These are phyloP conservation scores for Planoprotostelium fungivorum DNA, from an alignment of 78 protist genomes.

Conservation along the genomic window DNA sequence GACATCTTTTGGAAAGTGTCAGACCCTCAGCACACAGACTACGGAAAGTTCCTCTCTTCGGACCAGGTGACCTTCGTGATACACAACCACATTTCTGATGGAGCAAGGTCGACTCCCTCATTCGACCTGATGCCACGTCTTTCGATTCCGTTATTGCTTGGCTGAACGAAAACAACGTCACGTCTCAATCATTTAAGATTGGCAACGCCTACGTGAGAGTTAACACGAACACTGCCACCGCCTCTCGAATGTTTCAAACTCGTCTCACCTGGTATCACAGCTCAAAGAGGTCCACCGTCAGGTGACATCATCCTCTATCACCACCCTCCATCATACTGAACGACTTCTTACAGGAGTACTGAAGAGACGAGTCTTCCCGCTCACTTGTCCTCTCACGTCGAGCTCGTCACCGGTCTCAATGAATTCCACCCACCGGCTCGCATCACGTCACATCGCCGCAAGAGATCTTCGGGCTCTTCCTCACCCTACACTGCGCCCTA, in stretches of 20 bases:
- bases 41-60: slow-evolving; percentile 55
- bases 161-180: slow-evolving; percentile 5
- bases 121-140: too few relatives aligned
- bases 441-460: too few relatives aligned
- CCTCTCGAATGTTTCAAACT: slow-evolving; percentile 17
- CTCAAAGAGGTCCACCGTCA: too few relatives aligned
- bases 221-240: slow-evolving; percentile 9
- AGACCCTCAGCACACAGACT: slow-evolving; percentile 35
- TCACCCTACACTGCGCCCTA: too few relatives aligned
- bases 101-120: slow-evolving; percentile 10
- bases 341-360: too few relatives aligned
- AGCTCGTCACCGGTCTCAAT: slow-evolving; percentile 40
- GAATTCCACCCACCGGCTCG: too few relatives aligned
- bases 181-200: not conserved
- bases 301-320: too few relatives aligned
- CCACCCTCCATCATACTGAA: too few relatives aligned
- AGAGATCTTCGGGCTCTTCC: too few relatives aligned
- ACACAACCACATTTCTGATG: too few relatives aligned
- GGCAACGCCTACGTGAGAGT: slow-evolving; percentile 32
- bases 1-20: slow-evolving; percentile 53
- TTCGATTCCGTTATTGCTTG: slow-evolving; percentile 31
- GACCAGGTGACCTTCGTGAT: too few relatives aligned
- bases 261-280: slow-evolving; percentile 16
- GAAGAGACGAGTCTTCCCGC: too few relatives aligned
- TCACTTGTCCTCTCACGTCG: slow-evolving; percentile 21